Percentiles rank a stretch among this genome's conserved stretches.
phyloP scores from a whole-genome alignment of 73 alveolate species.

The Diophrys appendiculata region DNA sequence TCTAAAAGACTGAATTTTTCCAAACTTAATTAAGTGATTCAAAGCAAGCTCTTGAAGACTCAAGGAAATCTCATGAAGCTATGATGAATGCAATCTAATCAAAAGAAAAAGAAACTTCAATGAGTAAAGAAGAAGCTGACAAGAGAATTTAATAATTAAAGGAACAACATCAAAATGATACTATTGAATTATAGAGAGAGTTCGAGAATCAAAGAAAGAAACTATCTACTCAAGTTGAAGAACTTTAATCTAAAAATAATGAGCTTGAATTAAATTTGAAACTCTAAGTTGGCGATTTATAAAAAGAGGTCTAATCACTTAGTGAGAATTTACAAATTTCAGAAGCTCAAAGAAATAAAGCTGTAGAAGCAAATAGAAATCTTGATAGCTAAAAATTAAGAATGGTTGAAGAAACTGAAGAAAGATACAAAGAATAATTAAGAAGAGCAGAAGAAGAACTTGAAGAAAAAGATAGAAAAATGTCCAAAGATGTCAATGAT shows the following conservation, averaged over 20 bases:
- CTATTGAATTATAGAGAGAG: constrained; percentile 1
- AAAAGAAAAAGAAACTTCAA: constrained; percentile 38
- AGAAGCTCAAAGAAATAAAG: constrained; percentile 11
- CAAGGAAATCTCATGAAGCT: constrained; percentile 50
- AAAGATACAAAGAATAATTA: constrained; percentile 15
- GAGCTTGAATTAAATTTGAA: constrained; percentile 41
- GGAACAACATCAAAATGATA: constrained; percentile 12
- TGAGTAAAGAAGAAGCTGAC: constrained; percentile 60
- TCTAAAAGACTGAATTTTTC: constrained; percentile 47
- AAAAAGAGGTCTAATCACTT: constrained; percentile 23
- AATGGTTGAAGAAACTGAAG: constrained; percentile 42
- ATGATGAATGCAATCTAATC: constrained; percentile 45
- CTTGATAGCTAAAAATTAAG: constrained; percentile 29
- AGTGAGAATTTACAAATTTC: constrained; percentile 5
- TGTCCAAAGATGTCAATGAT: constrained; percentile 10
- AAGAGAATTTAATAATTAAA: constrained; percentile 29
- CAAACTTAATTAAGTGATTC: constrained; percentile 48
- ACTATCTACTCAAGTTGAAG: constrained; percentile 12
- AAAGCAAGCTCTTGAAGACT: constrained; percentile 41
- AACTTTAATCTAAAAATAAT: constrained; percentile 7
- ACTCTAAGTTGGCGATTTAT: constrained; percentile 18
- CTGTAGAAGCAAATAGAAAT: constrained; percentile 3
- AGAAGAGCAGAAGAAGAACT: constrained; percentile 45
- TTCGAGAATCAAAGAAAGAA: constrained; percentile 7
- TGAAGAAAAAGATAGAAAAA: constrained; percentile 30